Evolutionary conservation across 1,139 yeast species (phyloP), one percentile per base, ranked within the genome.

Genomic region (Geotrichum europaeum): DNA sequence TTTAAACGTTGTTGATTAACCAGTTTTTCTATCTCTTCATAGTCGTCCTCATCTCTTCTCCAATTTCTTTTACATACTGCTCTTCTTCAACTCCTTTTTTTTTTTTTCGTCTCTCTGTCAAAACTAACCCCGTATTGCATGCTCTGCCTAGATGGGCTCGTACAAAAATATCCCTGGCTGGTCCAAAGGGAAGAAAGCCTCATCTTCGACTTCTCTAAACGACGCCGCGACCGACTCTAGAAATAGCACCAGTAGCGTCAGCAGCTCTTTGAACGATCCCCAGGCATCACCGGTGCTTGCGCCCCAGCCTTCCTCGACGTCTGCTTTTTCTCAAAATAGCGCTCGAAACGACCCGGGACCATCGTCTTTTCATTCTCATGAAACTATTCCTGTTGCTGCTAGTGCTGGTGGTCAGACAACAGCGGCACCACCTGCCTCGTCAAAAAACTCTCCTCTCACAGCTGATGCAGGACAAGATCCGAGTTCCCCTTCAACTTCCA

Each of bases 61-160:
- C 40, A 34, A 3, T 34, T 34, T 34, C n/a, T 34, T 34, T 15
- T 15, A 32, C 36, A 9, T 12, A 4, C 12, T 10, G 15, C n/a
- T 34, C 5, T 34, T 34, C 40, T 34, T 34, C 40, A 13, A n/a
- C 47, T 40, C 9, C 10, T n/a, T n/a, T 40, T 40, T 40, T n/a
- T 12, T 55, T 36, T 50, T 15, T n/a, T 15, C n/a, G 20, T 7
- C 22, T 40, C 20, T 40, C 47, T 18, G 22, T n/a, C 47, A 6
- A n/a, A 40, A 22, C 47, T n/a, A 40, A 40, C 9, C 20, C 18
- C 22, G 1, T 15, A 40, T 40, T 40, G 18, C 47, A 40, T 40
- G 47, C 47, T 40, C 47, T n/a, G 47, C 47, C 18, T 40, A 40
- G 47, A 55, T 55, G 58, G 51, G 43, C 40, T 55, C 58, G 34